Evolutionary conservation across 2,329 filamentous ascomycete species (phyloP).

Genomic region (Rachicladosporium sp.): DNA sequence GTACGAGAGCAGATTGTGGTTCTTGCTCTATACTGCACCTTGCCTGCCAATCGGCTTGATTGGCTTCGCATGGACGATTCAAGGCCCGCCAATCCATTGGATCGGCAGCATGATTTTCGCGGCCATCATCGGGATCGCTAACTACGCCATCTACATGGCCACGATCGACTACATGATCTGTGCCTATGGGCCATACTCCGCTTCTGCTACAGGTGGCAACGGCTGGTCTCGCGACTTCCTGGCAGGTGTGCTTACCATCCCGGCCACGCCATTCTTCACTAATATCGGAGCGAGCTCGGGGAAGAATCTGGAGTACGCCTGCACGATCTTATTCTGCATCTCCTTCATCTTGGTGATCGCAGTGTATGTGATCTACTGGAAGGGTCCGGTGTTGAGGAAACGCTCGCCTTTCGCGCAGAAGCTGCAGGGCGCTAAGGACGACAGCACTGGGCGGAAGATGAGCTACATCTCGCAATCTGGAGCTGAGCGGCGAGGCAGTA

Average conservation of each 20-base stretch:
- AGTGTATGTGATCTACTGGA: conserved; percentile 46
- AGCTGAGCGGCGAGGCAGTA: conserved; percentile 12
- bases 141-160: conserved; percentile 40
- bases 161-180: conserved; percentile 51
- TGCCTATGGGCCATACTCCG: conserved; percentile 59
- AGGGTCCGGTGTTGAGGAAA: conserved; percentile 40
- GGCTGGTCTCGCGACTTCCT: conserved; percentile 64
- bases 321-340: conserved; percentile 42
- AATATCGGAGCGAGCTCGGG: conserved; percentile 24
- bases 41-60: conserved; percentile 57
- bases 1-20: conserved; percentile 57
- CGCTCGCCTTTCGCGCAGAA: conserved; percentile 42
- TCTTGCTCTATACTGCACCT: conserved; percentile 51
- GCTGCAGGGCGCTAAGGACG: conserved; percentile 18
- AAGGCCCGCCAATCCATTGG: conserved; percentile 55
- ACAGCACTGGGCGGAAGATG: conserved; percentile 15
- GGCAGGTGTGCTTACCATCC: conserved; percentile 59
- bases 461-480: conserved; percentile 16
- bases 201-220: conserved; percentile 65
- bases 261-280: conserved; percentile 49
- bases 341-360: conserved; percentile 39
- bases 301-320: conserved; percentile 42
- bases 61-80: conserved; percentile 60
- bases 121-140: conserved; percentile 59
- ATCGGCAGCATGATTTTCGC: conserved; percentile 56